These are phyloP conservation scores for Glycine tomentella DNA, from an alignment of 306 rosid species.

Conservation along the genomic window DNA sequence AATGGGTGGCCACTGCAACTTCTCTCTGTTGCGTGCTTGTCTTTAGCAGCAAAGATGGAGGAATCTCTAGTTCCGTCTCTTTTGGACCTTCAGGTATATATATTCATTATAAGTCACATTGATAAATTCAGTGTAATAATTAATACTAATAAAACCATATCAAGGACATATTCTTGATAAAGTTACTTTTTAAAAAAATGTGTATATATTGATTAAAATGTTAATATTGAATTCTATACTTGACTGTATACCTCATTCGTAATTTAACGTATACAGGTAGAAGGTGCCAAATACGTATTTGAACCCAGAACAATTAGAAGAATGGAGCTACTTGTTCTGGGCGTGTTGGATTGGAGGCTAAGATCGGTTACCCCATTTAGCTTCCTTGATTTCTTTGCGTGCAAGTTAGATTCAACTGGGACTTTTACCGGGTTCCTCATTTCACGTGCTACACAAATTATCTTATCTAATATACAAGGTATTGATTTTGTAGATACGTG, in stretches of 20 bases:
- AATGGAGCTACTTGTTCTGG: slow-evolving; percentile 89
- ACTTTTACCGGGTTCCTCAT: slow-evolving; percentile 67
- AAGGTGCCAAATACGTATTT: slow-evolving; percentile 84
- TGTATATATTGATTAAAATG: slow-evolving; percentile 1
- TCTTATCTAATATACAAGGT: slow-evolving; percentile 85
- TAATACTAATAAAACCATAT: neutral
- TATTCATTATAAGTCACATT: neutral
- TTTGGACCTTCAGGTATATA: slow-evolving; percentile 86
- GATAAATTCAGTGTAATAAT: neutral
- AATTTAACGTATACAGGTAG: slow-evolving; percentile 59
- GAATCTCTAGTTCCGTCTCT: slow-evolving; percentile 91
- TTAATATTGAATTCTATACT: slow-evolving; percentile 4
- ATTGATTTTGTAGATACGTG: neutral
- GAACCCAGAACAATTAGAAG: slow-evolving; percentile 82
- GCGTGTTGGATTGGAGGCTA: slow-evolving; percentile 91
- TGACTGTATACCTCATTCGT: neutral
- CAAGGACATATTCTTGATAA: slow-evolving; percentile 1
- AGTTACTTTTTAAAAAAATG: neutral
- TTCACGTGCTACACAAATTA: slow-evolving; percentile 83
- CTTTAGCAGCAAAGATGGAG: slow-evolving; percentile 99
- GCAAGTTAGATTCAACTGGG: slow-evolving; percentile 82
- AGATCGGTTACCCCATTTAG: slow-evolving; percentile 95
- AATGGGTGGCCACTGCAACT: slow-evolving; percentile 95
- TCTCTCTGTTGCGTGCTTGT: slow-evolving; percentile 89
- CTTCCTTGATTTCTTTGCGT: slow-evolving; percentile 81